Evolutionary conservation across 2,329 filamentous ascomycete genomes (phyloP), one percentile per base, ranked within the genome.

Genomic region (Trichoderma gracile): DNA sequence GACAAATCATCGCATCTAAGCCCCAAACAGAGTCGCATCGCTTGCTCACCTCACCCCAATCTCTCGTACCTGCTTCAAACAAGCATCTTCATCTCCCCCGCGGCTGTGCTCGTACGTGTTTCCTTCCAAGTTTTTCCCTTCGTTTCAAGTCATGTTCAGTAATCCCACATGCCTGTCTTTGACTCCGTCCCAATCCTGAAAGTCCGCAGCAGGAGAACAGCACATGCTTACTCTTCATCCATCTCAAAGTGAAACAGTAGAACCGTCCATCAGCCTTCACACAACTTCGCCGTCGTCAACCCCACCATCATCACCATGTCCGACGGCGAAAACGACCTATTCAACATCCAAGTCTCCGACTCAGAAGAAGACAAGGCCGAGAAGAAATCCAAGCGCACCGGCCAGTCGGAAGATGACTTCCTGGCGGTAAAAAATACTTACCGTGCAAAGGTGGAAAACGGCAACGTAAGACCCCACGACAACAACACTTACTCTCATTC

Each of bases 331-430:
- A 72, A 64, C 43, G 63, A 56, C 40, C 65, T 76, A 7, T 69
- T 75, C 67, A 70, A 68, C 67, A 75, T 76, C 54, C 49, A 66
- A 27, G 27, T 76, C 45, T 73, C 71, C 19, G 72, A 77, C 56
- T 72, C 70, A 7, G 76, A 78, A 21, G 72, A 76, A 21, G 72
- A 71, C 17, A 69, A 72, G 7, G 56, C 64, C 23, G 71, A 74
- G 47, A 72, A 74, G 40, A 72, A 72, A 30, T 71, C 71, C 40
- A 71, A 72, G 56, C 74, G 78, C 17, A 80, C 75, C 10, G 73
- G 69, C 19, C 83, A 85, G 70, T 79, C 83, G 0, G 82, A 85
- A 65, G 79, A 78, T 17, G 78, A 79, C 1, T 86, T 84, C 68
- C 78, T 78, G 66, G 75, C 72, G 5, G 75, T 86, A 3, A 80